Evolutionary conservation across 1,284 basidiomycete genomes (phyloP), one percentile per base, ranked within the genome.

Genomic region (Boletus mariae): DNA sequence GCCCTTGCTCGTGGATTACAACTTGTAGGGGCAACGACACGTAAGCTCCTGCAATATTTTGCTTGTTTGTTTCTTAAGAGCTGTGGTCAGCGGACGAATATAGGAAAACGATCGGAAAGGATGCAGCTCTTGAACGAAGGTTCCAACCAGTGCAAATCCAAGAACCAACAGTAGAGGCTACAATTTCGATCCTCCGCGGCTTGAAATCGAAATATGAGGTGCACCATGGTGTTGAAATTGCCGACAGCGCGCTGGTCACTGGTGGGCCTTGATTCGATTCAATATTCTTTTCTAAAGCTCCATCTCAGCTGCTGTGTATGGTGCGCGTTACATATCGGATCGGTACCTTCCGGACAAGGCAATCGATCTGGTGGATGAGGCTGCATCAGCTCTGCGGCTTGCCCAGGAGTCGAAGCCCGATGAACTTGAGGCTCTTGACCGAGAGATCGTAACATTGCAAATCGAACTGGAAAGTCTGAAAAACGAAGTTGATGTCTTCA

Each of bases 321-420:
- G 82, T 2, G 82, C 90, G 41, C 81, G 92, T 8, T 95, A 94
- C 67, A 85, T 96, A 59, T 85, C 91, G 0, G 90, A 94, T 66
- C 81, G 93, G 1, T 92, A 83, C 69, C 77, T 95, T 1, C 94
- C 94, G 0, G 94, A 96, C 75, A 94, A 94, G 68, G 90, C 90
- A 5, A 92, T 94, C 52, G 90, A 93, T 69, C 79, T 96, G 3
- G 83, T 97, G 2, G 94, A 97, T 68, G 94, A 96, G 70, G 92
- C 93, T 1, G 90, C 90, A 6, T 91, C 90, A 6, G 76, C 92
- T 0, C 75, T 97, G n/a, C 84, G 94, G 2, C 82, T 98, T 4
- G 88, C 93, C 1, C 94, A 95, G 63, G 95, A 97, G 67, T 87
- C 83, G 41, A 93, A 94, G 65, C 95, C 94, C 0, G 89, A 93